phyloP scores from a whole-genome alignment of 2,329 filamentous ascomycete species.

The Periconia sp. region DNA sequence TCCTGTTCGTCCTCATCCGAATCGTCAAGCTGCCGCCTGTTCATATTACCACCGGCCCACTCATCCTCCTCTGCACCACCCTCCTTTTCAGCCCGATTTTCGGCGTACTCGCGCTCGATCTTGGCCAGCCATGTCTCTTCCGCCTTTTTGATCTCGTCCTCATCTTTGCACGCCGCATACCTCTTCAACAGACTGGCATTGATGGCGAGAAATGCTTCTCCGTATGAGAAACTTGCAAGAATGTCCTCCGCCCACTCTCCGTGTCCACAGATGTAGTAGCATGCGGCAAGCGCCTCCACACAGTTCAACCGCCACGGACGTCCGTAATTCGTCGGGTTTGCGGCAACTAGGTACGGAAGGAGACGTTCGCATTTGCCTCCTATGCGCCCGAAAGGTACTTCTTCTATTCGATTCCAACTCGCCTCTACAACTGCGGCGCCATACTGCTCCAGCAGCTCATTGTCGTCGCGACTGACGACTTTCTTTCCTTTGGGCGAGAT shows the following conservation, averaged over 20 bases:
- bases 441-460: slow-evolving; percentile 79
- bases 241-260: slow-evolving; percentile 88
- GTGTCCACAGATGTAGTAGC: slow-evolving; percentile 91
- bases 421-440: slow-evolving; percentile 97
- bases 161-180: slow-evolving; percentile 83
- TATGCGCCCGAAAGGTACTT: slow-evolving; percentile 89
- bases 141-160: slow-evolving; percentile 80
- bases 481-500: slow-evolving; percentile 94
- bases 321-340: slow-evolving; percentile 97
- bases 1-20: slow-evolving; percentile 58
- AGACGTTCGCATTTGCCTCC: slow-evolving; percentile 87
- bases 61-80: slow-evolving; percentile 69
- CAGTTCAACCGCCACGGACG: slow-evolving; percentile 95
- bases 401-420: slow-evolving; percentile 90
- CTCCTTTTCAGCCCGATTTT: slow-evolving; percentile 72
- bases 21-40: slow-evolving; percentile 61
- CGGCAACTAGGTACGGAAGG: slow-evolving; percentile 91
- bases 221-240: slow-evolving; percentile 85
- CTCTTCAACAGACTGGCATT: slow-evolving; percentile 81
- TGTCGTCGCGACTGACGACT: slow-evolving; percentile 82
- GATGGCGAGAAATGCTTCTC: slow-evolving; percentile 86
- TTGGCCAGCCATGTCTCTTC: slow-evolving; percentile 89
- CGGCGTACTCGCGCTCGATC: slow-evolving; percentile 86
- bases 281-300: slow-evolving; percentile 90
- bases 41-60: slow-evolving; percentile 91